These are phyloP conservation scores for Umbellularia californica DNA, from an alignment of 164 flowering plant species.

Conservation along the genomic window DNA sequence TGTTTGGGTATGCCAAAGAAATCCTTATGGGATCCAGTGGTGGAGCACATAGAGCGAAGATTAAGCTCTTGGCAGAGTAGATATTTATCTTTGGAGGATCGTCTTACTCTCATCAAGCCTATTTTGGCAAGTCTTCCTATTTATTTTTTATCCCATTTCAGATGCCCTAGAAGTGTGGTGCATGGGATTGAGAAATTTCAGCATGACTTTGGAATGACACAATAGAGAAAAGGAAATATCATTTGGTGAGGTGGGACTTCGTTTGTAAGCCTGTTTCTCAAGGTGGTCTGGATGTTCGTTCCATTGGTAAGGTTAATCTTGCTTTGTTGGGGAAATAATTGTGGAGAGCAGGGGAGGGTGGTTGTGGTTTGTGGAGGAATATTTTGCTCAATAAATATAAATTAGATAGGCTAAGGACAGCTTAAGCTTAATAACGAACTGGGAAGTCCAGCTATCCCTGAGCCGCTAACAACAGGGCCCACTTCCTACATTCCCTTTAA, in stretches of 20 bases:
- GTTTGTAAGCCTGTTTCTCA: neutral
- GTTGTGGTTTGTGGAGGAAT: neutral
- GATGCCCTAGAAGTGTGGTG: neutral
- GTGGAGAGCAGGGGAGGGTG: neutral
- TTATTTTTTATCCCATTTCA: neutral
- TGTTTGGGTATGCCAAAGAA: neutral
- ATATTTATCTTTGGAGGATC: neutral
- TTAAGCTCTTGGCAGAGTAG: neutral
- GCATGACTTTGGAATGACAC: neutral
- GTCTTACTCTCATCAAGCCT: neutral
- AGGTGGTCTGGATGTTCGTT: no score
- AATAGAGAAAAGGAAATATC: neutral
- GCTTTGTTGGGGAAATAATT: neutral
- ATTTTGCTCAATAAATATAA: neutral
- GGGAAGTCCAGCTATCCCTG: no score
- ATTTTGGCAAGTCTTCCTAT: neutral
- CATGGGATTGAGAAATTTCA: neutral
- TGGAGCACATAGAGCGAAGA: neutral
- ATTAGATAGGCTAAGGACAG: neutral
- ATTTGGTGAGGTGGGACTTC: neutral
- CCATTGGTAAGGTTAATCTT: neutral
- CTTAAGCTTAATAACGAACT: no score
- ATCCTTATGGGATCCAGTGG: neutral
- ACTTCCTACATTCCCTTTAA: no score
- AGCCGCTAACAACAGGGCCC: no score